Percentiles rank a stretch among this genome's conserved stretches.
Evolutionary conservation across 305 asterid genomes (phyloP).

Genomic region (Withania somnifera): DNA sequence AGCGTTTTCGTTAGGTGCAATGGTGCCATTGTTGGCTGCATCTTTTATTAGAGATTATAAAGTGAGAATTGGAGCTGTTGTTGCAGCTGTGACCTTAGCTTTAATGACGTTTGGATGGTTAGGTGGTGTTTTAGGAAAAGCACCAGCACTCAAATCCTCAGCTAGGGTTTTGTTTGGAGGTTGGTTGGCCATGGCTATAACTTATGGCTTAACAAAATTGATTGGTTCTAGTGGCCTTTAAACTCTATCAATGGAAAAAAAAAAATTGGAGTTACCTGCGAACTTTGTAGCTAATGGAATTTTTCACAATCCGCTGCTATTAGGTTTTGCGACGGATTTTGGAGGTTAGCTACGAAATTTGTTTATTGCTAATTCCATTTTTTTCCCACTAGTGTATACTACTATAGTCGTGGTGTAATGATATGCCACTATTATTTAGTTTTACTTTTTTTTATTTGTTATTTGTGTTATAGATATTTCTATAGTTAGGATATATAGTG

Average conservation of each 20-base stretch:
- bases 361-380: neutral
- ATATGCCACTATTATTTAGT: neutral
- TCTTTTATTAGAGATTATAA: slow-evolving; percentile 57
- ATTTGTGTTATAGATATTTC: neutral
- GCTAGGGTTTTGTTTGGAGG: slow-evolving; percentile 81
- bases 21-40: slow-evolving; percentile 84
- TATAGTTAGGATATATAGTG: neutral
- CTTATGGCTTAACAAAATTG: slow-evolving; percentile 75
- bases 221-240: slow-evolving; percentile 56
- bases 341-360: neutral
- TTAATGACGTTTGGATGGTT: slow-evolving; percentile 72
- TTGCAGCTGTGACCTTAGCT: slow-evolving; percentile 63
- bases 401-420: neutral
- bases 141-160: slow-evolving; percentile 49
- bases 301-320: neutral
- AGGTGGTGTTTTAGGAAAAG: slow-evolving; percentile 70
- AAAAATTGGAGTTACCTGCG: neutral
- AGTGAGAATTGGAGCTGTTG: slow-evolving; percentile 53
- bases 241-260: neutral
- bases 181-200: slow-evolving; percentile 90
- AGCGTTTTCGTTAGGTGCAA: slow-evolving; percentile 69
- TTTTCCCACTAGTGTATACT: neutral
- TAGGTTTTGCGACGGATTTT: neutral
- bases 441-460: neutral
- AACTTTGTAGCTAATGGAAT: neutral